Evolutionary conservation across 352 stramenopile species (phyloP).

Genomic region (Thalassiosira delicatula): DNA sequence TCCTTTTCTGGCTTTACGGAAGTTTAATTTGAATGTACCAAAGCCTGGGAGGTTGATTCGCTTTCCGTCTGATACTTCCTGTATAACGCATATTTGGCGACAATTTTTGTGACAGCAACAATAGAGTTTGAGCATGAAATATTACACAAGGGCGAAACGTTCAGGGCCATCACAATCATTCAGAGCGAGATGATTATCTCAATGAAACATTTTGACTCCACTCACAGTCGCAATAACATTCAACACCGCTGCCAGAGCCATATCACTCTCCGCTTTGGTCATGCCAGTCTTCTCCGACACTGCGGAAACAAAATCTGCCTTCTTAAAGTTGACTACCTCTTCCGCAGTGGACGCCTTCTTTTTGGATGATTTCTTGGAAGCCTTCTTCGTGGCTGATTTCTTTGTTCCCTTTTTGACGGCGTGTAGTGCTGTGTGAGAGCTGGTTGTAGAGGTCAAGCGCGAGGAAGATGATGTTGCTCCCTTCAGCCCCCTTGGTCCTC

Average conservation of each 20-base stretch:
- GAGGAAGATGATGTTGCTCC: slow-evolving; percentile 17
- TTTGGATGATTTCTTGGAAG: background rate
- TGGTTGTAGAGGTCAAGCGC: background rate
- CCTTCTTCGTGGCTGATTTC: slow-evolving; percentile 29
- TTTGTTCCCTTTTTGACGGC: slow-evolving; percentile 33
- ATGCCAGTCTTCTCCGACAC: slow-evolving; percentile 76
- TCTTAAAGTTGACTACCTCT: slow-evolving; percentile 76
- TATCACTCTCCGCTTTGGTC: slow-evolving; percentile 80
- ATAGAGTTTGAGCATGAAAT: too few species aligned
- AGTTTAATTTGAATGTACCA: too few species aligned
- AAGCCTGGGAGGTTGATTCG: too few species aligned
- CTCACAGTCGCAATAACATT: slow-evolving; percentile 77
- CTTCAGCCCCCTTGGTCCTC: slow-evolving; percentile 7
- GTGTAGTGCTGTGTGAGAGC: slow-evolving; percentile 16
- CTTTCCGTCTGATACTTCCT: too few species aligned
- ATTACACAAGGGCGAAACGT: too few species aligned
- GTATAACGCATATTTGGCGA: too few species aligned
- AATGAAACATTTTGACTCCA: too few species aligned
- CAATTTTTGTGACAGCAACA: too few species aligned
- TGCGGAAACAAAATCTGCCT: slow-evolving; percentile 75
- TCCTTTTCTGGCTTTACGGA: too few species aligned
- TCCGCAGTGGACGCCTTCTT: too few species aligned
- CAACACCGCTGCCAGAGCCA: slow-evolving; percentile 69
- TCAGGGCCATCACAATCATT: too few species aligned
- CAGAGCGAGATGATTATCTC: too few species aligned